Evolutionary conservation across 2,329 filamentous ascomycete genomes (phyloP).

Genomic region (Atkinsonella texensis): DNA sequence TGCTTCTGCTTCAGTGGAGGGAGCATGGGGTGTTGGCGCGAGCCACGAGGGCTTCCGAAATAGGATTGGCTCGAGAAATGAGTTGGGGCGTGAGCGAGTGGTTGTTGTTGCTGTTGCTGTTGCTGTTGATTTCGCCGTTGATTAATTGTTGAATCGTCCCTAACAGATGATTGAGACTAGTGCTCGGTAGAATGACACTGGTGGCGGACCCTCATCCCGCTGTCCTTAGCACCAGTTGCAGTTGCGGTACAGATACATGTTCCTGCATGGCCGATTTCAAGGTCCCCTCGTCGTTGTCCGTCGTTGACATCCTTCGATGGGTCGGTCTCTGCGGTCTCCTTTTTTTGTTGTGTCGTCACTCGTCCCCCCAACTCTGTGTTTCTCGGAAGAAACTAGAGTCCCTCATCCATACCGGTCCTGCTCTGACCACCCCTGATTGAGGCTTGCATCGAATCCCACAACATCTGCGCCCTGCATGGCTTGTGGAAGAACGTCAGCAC

Average conservation of each 20-base stretch:
- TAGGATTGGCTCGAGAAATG: constrained; percentile 2
- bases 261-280: neutral
- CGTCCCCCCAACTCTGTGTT: too few relatives aligned
- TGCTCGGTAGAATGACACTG: neutral
- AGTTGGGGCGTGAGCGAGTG: constrained; percentile 1
- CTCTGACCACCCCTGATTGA: neutral
- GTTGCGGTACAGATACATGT: neutral
- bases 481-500: neutral
- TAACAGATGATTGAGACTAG: too few relatives aligned
- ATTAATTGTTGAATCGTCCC: constrained; percentile 5
- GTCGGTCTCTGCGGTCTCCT: neutral
- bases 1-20: too few relatives aligned
- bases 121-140: neutral
- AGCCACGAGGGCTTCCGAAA: neutral
- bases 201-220: constrained; percentile 1
- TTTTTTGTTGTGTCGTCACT: neutral
- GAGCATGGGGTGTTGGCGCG: neutral
- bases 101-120: too few relatives aligned
- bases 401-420: neutral
- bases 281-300: constrained; percentile 2
- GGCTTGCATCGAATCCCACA: neutral
- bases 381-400: too few relatives aligned
- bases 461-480: neutral
- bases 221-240: neutral
- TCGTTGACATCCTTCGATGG: neutral